Conservation (phyloP, 352 stramenopile species). For the Phytophthora hibernalis region DNA sequence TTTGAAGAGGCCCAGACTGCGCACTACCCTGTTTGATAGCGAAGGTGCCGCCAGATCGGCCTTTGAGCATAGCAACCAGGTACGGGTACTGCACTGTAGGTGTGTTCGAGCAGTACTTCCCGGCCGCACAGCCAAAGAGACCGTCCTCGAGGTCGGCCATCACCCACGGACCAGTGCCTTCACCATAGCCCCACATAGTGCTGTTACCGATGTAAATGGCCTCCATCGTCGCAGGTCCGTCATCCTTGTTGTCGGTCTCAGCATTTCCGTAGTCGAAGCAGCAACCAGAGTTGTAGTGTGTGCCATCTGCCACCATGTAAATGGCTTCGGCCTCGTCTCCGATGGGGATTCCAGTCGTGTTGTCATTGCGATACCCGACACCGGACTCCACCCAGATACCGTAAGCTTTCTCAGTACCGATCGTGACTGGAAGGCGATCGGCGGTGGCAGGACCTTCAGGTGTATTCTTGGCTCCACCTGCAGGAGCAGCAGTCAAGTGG, state of each 20-base stretch:
- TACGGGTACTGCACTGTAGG: conserved; percentile 16
- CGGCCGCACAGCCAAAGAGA: conserved; percentile 24
- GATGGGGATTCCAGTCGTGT: conserved; percentile 16
- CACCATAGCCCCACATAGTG: conserved; percentile 20
- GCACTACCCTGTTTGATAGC: conserved; percentile 30
- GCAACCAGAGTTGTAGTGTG: conserved; percentile 27
- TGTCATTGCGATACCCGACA: conserved; percentile 30
- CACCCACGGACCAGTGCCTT: conserved; percentile 27
- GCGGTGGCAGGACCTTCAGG: conserved; percentile 19
- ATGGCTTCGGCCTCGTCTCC: conserved; percentile 32
- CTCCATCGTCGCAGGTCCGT: conserved; percentile 31
- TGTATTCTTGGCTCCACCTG: conserved; percentile 29
- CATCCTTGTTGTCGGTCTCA: conserved; percentile 30
- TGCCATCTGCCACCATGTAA: conserved; percentile 32
- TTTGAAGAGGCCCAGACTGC: conserved; percentile 17
- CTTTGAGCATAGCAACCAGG: conserved; percentile 33
- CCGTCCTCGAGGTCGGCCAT: conserved; percentile 35
- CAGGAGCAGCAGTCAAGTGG: conserved; percentile 28
- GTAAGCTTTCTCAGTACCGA: conserved; percentile 23
- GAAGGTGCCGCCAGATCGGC: conserved; percentile 28
- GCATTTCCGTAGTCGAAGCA: conserved; percentile 38
- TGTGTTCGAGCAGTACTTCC: conserved; percentile 20
- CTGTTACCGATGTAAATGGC: conserved; percentile 30
- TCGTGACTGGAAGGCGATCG: conserved; percentile 22
- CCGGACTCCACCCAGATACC: conserved; percentile 27